Percentiles rank a stretch among this genome's conserved stretches.
These are phyloP conservation scores for Cryptococcus neoformans DNA, from an alignment of 1,284 basidiomycete species.

Conservation along the genomic window DNA sequence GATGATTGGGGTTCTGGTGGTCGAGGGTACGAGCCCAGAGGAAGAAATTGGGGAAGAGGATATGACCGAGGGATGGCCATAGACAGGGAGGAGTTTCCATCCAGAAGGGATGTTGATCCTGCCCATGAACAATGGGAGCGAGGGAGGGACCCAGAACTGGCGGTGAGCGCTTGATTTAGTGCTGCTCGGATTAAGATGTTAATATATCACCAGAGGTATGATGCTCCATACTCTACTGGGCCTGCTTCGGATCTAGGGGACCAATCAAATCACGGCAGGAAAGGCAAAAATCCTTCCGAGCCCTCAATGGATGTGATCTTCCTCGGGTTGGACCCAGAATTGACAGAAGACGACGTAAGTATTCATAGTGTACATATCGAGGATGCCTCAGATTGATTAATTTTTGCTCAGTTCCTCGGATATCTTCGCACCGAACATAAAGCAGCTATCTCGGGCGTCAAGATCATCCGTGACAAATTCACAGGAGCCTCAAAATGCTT, in stretches of 20 bases:
- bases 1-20: neutral
- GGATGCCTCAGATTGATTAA: neutral
- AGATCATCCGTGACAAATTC: slow-evolving; percentile 88
- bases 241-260: neutral
- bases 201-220: neutral
- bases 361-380: slow-evolving; percentile 27
- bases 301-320: slow-evolving; percentile 68
- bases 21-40: too few species aligned
- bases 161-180: slow-evolving; percentile 6
- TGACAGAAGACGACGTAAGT: slow-evolving; percentile 84
- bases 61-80: too few species aligned
- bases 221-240: neutral
- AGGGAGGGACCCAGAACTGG: slow-evolving; percentile 22
- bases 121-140: slow-evolving; percentile 24
- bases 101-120: too few species aligned
- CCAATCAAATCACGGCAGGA: neutral
- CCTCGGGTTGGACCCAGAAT: slow-evolving; percentile 81
- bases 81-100: too few species aligned
- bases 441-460: slow-evolving; percentile 56
- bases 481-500: slow-evolving; percentile 89
- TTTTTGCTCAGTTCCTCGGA: slow-evolving; percentile 62
- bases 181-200: neutral
- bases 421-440: slow-evolving; percentile 66
- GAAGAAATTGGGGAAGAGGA: too few species aligned
- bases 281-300: slow-evolving; percentile 21